phyloP scores from a whole-genome alignment of 371 early-diverging fungal species.

The Syncephalastrum contaminatum region DNA sequence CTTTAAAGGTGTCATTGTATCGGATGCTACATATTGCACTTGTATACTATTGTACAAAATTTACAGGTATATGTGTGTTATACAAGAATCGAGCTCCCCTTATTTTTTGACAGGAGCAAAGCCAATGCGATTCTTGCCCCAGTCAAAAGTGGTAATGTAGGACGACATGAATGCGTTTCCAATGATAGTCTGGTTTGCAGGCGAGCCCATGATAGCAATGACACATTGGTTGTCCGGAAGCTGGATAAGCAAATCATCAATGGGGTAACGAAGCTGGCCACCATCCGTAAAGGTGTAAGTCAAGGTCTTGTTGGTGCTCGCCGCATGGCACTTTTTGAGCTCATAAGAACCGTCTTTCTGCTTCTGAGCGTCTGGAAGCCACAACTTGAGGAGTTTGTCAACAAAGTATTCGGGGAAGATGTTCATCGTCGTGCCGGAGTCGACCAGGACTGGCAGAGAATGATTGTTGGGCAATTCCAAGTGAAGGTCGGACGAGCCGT shows the following conservation, averaged over 20 bases:
- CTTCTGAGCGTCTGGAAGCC: conserved; percentile 10
- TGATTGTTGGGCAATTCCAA: no score
- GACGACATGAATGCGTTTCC: conserved; percentile 35
- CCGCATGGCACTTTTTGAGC: conserved; percentile 11
- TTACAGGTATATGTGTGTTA: no score
- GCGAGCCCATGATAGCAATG: conserved; percentile 13
- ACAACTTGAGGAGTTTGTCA: no score
- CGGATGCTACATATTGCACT: no score
- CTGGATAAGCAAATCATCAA: no score
- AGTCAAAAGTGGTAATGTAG: conserved; percentile 37
- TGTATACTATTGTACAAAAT: no score
- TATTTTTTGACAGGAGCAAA: conserved; percentile 24
- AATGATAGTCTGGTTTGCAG: conserved; percentile 19
- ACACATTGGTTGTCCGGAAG: conserved; percentile 10
- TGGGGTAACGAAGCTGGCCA: conserved; percentile 4
- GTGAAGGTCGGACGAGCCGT: no score
- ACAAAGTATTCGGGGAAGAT: no score
- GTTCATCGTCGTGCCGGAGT: no score
- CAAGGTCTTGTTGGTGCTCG: not conserved
- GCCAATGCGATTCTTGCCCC: conserved; percentile 31
- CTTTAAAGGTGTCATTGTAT: no score
- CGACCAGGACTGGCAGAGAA: no score
- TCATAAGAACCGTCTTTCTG: conserved; percentile 3
- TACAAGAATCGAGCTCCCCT: not conserved
- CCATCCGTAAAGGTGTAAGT: conserved; percentile 9